Base-by-base conservation (phyloP, 2,329 filamentous ascomycete genomes). In the Myotisia sp. region DNA sequence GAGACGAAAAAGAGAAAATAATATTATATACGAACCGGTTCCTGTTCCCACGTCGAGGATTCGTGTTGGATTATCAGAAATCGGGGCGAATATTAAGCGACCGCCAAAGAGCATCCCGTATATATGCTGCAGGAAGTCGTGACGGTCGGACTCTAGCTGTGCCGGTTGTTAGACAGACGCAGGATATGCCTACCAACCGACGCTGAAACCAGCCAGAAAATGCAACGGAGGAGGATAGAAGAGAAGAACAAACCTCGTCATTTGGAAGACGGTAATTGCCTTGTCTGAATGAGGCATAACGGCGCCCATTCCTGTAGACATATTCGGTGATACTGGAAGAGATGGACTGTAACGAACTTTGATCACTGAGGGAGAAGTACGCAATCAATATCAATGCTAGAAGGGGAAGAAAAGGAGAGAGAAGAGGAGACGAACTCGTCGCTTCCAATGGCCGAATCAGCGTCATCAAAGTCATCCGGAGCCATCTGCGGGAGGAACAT, bases 21-120 rank as follows among this genome's bases (percentile, higher is more conserved):
- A 27, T 23, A 7, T 23, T 23, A 6, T n/a, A 6, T 14, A 10
- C 28, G n/a, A 19, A 37, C 41, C 42, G 19, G 42, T 43, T n/a
- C 42, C 42, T 3, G 42, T 44, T 22, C 42, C 42, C 7, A 44
- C 9, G 29, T 44, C 42, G 17, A 44, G 36, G 7, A 44, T 37
- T 3, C 31, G 18, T 4, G 33, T 22, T 13, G 52, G 29, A 21
- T 36, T 29, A 13, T 40, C 34, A 6, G 38, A 33, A 19, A 54
- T 46, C 9, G 51, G 51, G 9, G 51, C 49, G 7, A 47, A 39
- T 16, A 42, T 37, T 13, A 47, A 36, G n/a, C 33, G 27, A n/a
- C 46, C 42, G 23, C 37, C 42, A 16, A 45, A 37, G 19, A 46
- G 39, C 34, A 47, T 41, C 24, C 39, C 40, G 16, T 41, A 46